Evolutionary conservation across 2,329 filamentous ascomycete species (phyloP).

Genomic region (Ustulina deusta): DNA sequence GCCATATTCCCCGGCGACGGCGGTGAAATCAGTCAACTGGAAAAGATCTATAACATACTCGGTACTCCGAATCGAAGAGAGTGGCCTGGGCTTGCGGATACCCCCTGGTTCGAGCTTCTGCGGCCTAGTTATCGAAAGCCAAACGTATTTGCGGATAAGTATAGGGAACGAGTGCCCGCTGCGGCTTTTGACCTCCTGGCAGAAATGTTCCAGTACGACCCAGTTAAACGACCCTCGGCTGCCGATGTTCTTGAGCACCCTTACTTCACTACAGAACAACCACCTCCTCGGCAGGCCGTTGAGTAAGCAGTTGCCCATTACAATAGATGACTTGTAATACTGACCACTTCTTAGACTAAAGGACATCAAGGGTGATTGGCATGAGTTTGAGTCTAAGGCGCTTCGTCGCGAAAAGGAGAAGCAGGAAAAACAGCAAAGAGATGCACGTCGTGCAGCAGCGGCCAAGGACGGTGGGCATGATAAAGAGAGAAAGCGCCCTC

Average conservation of each 20-base stretch:
- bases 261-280: conserved; percentile 89
- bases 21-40: conserved; percentile 93
- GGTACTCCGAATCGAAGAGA: conserved; percentile 86
- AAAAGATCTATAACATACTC: conserved; percentile 94
- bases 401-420: conserved; percentile 89
- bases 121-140: conserved; percentile 79
- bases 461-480: conserved; percentile 56
- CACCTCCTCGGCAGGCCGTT: conserved; percentile 78
- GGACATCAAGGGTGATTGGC: conserved; percentile 92
- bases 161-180: conserved; percentile 79
- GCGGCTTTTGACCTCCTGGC: conserved; percentile 85
- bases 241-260: conserved; percentile 85
- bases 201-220: conserved; percentile 91
- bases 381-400: conserved; percentile 98
- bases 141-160: conserved; percentile 84
- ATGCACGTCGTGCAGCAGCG: conserved; percentile 59
- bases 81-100: conserved; percentile 91
- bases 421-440: conserved; percentile 72
- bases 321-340: conserved; percentile 29
- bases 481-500: conserved; percentile 48
- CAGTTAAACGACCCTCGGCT: conserved; percentile 83
- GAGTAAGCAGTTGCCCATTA: conserved; percentile 72
- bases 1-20: conserved; percentile 97
- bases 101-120: conserved; percentile 96
- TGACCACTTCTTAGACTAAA: conserved; percentile 70